Evolutionary conservation across 2,329 filamentous ascomycete species (phyloP).

Genomic region (Ceratocystis papillata): DNA sequence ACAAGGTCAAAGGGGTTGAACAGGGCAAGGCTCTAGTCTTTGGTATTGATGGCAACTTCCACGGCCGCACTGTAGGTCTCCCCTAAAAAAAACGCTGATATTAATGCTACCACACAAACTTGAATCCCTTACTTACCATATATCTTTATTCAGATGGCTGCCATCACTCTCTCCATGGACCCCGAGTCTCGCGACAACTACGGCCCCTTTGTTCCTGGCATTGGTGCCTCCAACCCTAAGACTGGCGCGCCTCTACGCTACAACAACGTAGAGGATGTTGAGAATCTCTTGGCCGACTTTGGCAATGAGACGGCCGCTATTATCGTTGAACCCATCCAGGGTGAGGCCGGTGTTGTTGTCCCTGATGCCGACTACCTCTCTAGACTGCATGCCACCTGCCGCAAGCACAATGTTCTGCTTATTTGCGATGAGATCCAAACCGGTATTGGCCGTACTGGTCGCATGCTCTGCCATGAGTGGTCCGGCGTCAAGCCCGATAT

Average conservation of each 20-base stretch:
- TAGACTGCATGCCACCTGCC: conserved; percentile 73
- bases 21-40: conserved; percentile 76
- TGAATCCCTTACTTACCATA: conserved; percentile 8
- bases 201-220: conserved; percentile 83
- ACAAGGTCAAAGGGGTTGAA: conserved; percentile 87
- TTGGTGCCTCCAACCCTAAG: conserved; percentile 64
- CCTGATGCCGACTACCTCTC: conserved; percentile 80
- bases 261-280: conserved; percentile 72
- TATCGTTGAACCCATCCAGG: conserved; percentile 93
- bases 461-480: conserved; percentile 91
- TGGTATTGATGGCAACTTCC: conserved; percentile 83
- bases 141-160: conserved; percentile 56
- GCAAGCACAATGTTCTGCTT: conserved; percentile 86
- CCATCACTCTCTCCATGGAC: conserved; percentile 89
- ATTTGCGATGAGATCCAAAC: conserved; percentile 99
- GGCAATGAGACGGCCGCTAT: conserved; percentile 83
- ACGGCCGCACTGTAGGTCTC: conserved; percentile 72
- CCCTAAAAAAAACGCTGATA: not conserved
- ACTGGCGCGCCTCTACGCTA: conserved; percentile 70
- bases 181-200: conserved; percentile 95
- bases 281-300: conserved; percentile 66
- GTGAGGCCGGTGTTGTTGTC: conserved; percentile 92
- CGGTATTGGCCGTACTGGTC: conserved; percentile 87
- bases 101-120: not conserved
- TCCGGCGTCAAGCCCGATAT: conserved; percentile 89